Percentiles rank a stretch among this genome's conserved stretches.
Conservation (phyloP, 1,284 basidiomycete genomes). For the Fistulinella cinereoalba region DNA sequence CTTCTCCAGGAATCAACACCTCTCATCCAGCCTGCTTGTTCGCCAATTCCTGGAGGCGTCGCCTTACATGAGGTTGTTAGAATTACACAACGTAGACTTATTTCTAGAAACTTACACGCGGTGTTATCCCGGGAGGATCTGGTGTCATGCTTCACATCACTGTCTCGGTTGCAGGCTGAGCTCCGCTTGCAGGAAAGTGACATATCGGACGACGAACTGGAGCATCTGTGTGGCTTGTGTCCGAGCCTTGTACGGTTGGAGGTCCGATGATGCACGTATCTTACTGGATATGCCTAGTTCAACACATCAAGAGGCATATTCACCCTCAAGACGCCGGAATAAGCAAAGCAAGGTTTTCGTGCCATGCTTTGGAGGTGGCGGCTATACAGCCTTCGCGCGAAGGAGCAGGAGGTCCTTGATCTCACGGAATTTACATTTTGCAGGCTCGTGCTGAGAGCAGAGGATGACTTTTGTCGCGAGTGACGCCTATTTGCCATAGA, state of each 20-base stretch:
- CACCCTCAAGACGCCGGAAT: neutral
- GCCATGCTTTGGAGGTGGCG: slow-evolving; percentile 49
- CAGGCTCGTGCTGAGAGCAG: slow-evolving; percentile 43
- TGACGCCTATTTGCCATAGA: too few relatives aligned
- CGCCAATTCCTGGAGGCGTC: slow-evolving; percentile 43
- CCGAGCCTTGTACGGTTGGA: slow-evolving; percentile 50
- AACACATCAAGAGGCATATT: slow-evolving; percentile 44
- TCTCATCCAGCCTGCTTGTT: slow-evolving; percentile 38
- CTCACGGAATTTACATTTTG: slow-evolving; percentile 51
- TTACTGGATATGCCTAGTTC: slow-evolving; percentile 52
- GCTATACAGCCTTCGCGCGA: slow-evolving; percentile 57
- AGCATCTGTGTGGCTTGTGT: slow-evolving; percentile 43
- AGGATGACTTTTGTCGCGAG: slow-evolving; percentile 57
- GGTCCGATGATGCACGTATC: slow-evolving; percentile 59
- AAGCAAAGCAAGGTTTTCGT: slow-evolving; percentile 28
- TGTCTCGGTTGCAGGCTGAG: slow-evolving; percentile 44
- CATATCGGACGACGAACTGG: slow-evolving; percentile 50
- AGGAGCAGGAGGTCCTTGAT: slow-evolving; percentile 52
- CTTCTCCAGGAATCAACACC: slow-evolving; percentile 37
- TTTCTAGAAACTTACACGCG: too few relatives aligned
- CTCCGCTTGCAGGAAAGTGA: slow-evolving; percentile 61
- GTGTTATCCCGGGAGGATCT: slow-evolving; percentile 44
- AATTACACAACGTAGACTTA: slow-evolving; percentile 57
- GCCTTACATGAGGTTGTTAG: slow-evolving; percentile 47
- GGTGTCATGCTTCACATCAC: slow-evolving; percentile 37